phyloP scores from a whole-genome alignment of 2,329 filamentous ascomycete species.

The Didymella pomorum region DNA sequence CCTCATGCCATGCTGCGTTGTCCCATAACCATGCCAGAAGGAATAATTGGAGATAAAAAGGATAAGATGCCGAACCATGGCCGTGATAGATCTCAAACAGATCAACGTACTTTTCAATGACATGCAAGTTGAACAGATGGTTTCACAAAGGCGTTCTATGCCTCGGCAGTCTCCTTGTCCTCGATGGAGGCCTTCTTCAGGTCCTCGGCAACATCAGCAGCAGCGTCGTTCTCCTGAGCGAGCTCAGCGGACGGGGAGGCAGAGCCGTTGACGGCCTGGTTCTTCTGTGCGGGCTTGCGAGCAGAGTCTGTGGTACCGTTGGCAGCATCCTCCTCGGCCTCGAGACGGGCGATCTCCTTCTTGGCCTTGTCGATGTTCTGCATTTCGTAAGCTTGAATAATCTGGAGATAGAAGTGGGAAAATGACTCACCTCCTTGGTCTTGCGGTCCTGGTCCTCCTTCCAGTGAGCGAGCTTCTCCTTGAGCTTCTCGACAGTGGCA shows the following conservation, averaged over 20 bases:
- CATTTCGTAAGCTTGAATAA: neutral
- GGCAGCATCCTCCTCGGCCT: slow-evolving; percentile 70
- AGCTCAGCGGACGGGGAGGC: slow-evolving; percentile 63
- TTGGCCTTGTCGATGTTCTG: slow-evolving; percentile 97
- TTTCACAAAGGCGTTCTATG: slow-evolving; percentile 26
- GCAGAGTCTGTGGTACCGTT: slow-evolving; percentile 63
- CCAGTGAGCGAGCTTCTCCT: slow-evolving; percentile 90
- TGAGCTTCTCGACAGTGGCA: slow-evolving; percentile 82
- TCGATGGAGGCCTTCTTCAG: slow-evolving; percentile 68
- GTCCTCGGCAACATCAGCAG: slow-evolving; percentile 65
- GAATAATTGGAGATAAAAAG: slow-evolving; percentile 25
- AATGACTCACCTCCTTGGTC: slow-evolving; percentile 80
- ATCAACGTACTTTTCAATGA: slow-evolving; percentile 28
- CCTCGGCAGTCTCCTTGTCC: slow-evolving; percentile 52
- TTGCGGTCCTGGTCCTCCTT: slow-evolving; percentile 88
- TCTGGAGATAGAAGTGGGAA: neutral
- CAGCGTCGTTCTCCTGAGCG: slow-evolving; percentile 66
- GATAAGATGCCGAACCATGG: slow-evolving; percentile 28
- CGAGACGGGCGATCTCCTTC: slow-evolving; percentile 89
- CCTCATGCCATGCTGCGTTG: slow-evolving; percentile 32
- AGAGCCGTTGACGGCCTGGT: slow-evolving; percentile 61
- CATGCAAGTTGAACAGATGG: slow-evolving; percentile 14
- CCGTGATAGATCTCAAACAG: slow-evolving; percentile 28
- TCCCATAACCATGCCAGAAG: slow-evolving; percentile 32
- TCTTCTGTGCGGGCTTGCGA: slow-evolving; percentile 62